Evolutionary conservation across 2,329 filamentous ascomycete species (phyloP).

Genomic region (Celoporthe dispersa): DNA sequence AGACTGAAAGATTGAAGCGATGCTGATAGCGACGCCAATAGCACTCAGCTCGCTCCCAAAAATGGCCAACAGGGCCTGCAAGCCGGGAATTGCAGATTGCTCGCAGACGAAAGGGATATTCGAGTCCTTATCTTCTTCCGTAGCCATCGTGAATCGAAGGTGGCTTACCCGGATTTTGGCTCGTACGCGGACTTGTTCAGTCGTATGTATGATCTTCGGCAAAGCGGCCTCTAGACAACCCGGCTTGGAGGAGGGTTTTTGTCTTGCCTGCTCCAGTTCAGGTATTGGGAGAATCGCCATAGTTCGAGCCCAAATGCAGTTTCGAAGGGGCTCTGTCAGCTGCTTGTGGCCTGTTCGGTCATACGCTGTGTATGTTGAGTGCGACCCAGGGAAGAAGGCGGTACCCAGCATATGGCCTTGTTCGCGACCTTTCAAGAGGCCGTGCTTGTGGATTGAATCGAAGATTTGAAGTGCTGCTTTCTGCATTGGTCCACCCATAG

Average conservation of each 20-base stretch:
- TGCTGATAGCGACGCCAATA: slow-evolving; percentile 11
- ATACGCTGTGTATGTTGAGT: slow-evolving; percentile 24
- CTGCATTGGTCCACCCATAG: slow-evolving; percentile 34
- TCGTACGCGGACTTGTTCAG: neutral
- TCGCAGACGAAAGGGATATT: slow-evolving; percentile 25
- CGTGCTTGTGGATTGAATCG: slow-evolving; percentile 27
- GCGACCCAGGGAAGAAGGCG: slow-evolving; percentile 26
- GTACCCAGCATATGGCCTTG: slow-evolving; percentile 30
- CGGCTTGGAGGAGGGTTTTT: too few species aligned
- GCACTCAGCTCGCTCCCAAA: slow-evolving; percentile 20
- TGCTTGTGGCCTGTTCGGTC: slow-evolving; percentile 4
- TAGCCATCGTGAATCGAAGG: slow-evolving; percentile 17
- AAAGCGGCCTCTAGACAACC: too few species aligned
- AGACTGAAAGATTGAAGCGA: slow-evolving; percentile 11
- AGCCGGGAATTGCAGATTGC: slow-evolving; percentile 10
- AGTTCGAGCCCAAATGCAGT: slow-evolving; percentile 32
- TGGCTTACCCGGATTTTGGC: slow-evolving; percentile 20
- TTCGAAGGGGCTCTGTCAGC: slow-evolving; percentile 24
- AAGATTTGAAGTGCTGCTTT: slow-evolving; percentile 29
- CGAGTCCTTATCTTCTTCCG: slow-evolving; percentile 11
- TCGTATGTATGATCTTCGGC: neutral
- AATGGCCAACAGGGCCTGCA: slow-evolving; percentile 16
- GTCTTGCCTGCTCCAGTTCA: neutral
- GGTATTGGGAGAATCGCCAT: slow-evolving; percentile 20
- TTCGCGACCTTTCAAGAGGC: slow-evolving; percentile 28